Base-by-base conservation (phyloP, 257 asterid genomes). In the Scutellaria baicalensis region DNA sequence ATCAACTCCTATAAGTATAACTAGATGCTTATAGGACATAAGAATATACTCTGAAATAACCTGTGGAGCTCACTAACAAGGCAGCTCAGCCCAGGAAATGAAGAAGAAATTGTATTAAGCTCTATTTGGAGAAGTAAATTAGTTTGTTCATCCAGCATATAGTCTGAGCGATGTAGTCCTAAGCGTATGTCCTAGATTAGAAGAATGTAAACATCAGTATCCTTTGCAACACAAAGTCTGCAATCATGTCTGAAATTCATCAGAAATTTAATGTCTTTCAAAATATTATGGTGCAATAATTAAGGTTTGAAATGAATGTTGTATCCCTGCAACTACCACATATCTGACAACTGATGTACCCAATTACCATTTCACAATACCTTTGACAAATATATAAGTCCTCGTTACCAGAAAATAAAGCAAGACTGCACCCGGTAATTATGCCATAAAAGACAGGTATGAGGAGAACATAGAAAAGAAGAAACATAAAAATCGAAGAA, bases 161-260 rank as follows among this genome's bases (percentile, higher is more conserved):
- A 94, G 81, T 94, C 97, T 39, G 97, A 94, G 60, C 99, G 97
- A 73, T 94, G 97, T 51, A 94, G 78, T 65, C 99, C 99, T 85
- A 91, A 77, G 75, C 99, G 90, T 84, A 94, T 94, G 59, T 89
- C 96, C 97, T 94, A 81, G 20, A 62, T 63, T 9, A 52, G 43
- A 75, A 58, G 59, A 40, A 38, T 18, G 69, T 43, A 67, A 58
- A 62, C 73, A 61, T 84, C 67, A 78, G 69, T 62, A 23, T 69
- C 66, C 9, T 72, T 60, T 44, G 74, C 69, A 45, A 50, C 52
- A 36, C 11, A 49, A 35, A 17, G 64, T 66, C 20, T 14, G 67
- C 48, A 56, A 51, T 31, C 35, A n/a, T 16, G 50, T 64, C 67
- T 16, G 39, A 43, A 40, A 16, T 44, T 66, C 36, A 59, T 59